A percentile compares a stretch with the other conserved stretches of the same genome.
These are phyloP conservation scores for Grigorovia humatica DNA, from an alignment of 805 yeast species.

Conservation along the genomic window DNA sequence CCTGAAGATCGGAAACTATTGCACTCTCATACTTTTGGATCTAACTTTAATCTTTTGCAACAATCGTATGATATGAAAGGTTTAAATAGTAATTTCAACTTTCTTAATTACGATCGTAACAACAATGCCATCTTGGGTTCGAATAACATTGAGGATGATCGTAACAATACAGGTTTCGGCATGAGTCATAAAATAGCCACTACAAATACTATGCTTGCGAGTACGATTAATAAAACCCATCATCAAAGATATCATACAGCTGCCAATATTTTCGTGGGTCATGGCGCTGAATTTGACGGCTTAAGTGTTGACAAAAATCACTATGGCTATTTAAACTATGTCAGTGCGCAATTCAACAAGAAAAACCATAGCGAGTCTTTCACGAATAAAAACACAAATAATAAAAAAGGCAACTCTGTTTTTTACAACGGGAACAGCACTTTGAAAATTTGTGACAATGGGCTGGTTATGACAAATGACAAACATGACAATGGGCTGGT, in stretches of 20 bases:
- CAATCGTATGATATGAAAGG: not conserved
- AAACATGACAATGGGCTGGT: slow-evolving; percentile 2
- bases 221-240: no score
- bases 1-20: no score
- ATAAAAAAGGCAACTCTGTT: not conserved
- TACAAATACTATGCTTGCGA: no score
- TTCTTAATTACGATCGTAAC: not conserved
- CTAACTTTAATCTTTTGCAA: no score
- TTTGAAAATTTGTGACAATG: slow-evolving; percentile 1
- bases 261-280: not conserved
- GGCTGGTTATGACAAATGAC: not conserved
- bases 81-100: not conserved
- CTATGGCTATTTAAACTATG: slow-evolving; percentile 7
- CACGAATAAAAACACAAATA: not conserved
- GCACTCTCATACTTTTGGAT: no score
- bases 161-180: not conserved
- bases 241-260: not conserved
- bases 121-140: not conserved
- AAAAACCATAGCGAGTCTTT: not conserved
- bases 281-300: not conserved
- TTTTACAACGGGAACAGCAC: not conserved
- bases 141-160: not conserved
- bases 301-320: not conserved
- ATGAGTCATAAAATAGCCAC: not conserved
- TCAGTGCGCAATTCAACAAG: slow-evolving; percentile 3